A percentile compares a stretch with the other conserved stretches of the same genome.
phyloP scores from a whole-genome alignment of 208 protist genomes.

The Leishmania mexicana region DNA sequence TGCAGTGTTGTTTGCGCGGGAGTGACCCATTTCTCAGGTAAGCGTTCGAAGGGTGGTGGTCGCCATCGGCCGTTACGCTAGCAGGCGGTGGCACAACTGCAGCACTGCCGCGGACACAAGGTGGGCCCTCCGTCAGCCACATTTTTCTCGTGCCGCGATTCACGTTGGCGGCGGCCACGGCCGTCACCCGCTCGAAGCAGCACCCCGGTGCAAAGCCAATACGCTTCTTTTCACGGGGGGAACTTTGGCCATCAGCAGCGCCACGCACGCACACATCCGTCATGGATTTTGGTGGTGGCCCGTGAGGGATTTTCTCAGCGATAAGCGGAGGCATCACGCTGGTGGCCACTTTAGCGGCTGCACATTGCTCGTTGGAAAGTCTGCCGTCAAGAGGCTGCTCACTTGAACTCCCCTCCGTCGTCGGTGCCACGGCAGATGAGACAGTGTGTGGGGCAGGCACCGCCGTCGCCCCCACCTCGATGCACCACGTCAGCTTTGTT shows the following conservation, averaged over 20 bases:
- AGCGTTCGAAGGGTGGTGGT: neutral
- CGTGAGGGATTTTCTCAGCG: neutral
- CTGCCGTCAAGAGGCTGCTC: neutral
- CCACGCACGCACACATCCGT: neutral
- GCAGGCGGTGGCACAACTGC: neutral
- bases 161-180: constrained; percentile 29
- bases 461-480: neutral
- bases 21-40: neutral
- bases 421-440: neutral
- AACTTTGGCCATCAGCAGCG: neutral
- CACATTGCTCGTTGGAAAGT: neutral
- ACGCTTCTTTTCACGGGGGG: constrained; percentile 16
- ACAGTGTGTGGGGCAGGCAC: too few species aligned
- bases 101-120: neutral
- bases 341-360: neutral
- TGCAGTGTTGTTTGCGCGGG: neutral
- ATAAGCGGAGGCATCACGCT: neutral
- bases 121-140: neutral
- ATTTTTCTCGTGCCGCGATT: constrained; percentile 14
- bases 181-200: constrained; percentile 18
- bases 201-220: constrained; percentile 27
- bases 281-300: neutral
- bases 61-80: too few species aligned
- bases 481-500: constrained; percentile 7
- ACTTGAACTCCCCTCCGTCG: neutral